These are phyloP conservation scores for Pistacia atlantica DNA, from an alignment of 345 rosid genomes.

Conservation along the genomic window DNA sequence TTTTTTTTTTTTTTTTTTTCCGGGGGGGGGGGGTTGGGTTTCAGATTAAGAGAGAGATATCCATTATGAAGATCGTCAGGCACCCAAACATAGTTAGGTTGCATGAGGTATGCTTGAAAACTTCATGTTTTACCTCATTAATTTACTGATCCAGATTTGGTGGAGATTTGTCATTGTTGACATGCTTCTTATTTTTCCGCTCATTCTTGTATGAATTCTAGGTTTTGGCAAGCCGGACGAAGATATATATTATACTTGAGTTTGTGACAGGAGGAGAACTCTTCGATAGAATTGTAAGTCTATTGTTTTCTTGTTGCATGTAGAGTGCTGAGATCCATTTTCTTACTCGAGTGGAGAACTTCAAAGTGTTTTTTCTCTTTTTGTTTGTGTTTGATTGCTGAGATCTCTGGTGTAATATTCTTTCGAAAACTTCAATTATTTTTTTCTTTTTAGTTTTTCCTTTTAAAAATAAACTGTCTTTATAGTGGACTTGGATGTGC, in stretches of 20 bases:
- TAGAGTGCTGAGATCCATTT: background rate
- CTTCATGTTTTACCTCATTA: slow-evolving; percentile 8
- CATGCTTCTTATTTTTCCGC: background rate
- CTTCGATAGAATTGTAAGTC: slow-evolving; percentile 78
- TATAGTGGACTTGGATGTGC: slow-evolving; percentile 18
- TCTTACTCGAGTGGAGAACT: background rate
- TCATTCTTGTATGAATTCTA: slow-evolving; percentile 20
- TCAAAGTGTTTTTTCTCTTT: background rate
- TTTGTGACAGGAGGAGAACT: slow-evolving; percentile 92
- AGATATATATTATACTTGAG: slow-evolving; percentile 87
- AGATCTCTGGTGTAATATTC: background rate
- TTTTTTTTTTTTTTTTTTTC: too few relatives aligned
- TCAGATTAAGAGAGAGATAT: slow-evolving; percentile 88
- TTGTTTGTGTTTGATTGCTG: background rate
- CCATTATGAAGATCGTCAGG: slow-evolving; percentile 89
- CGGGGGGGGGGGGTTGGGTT: background rate
- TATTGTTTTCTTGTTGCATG: background rate
- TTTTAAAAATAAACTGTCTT: background rate
- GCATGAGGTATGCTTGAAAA: slow-evolving; percentile 61
- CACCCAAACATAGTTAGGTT: slow-evolving; percentile 84
- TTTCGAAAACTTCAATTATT: background rate
- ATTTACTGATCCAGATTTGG: background rate
- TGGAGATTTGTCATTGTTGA: background rate
- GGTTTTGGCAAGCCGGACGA: slow-evolving; percentile 80
- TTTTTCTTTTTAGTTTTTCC: background rate